Percentiles rank a stretch among this genome's conserved stretches.
These are phyloP conservation scores for Pythium grandisporangium DNA, from an alignment of 352 stramenopile species.

Conservation along the genomic window DNA sequence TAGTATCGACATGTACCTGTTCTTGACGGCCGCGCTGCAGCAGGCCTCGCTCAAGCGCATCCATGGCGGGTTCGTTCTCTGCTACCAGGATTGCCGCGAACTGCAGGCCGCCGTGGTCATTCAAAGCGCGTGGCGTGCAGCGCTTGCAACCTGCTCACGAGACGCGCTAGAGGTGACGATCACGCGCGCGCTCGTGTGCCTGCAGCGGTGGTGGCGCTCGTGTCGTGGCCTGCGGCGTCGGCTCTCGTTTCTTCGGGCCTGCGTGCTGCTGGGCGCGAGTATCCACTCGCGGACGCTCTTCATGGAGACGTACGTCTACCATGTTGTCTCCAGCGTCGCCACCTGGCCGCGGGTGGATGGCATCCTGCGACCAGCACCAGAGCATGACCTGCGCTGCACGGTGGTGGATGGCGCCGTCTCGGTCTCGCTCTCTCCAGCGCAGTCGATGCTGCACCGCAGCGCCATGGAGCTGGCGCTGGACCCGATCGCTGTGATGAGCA, in stretches of 20 bases:
- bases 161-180: conserved; percentile 44
- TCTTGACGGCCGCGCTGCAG: conserved; percentile 41
- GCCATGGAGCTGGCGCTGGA: conserved; percentile 1
- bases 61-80: conserved; percentile 31
- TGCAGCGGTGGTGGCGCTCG: conserved; percentile 68
- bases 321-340: conserved; percentile 16
- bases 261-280: conserved; percentile 33
- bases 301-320: conserved; percentile 52
- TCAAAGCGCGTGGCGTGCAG: conserved; percentile 45
- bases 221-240: conserved; percentile 27
- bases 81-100: conserved; percentile 40
- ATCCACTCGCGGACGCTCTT: conserved; percentile 62
- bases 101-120: conserved; percentile 36
- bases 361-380: conserved; percentile 22
- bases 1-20: conserved; percentile 75
- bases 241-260: conserved; percentile 36
- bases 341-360: conserved; percentile 23
- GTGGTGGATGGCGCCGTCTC: conserved; percentile 29
- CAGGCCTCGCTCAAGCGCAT: conserved; percentile 9
- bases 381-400: conserved; percentile 38
- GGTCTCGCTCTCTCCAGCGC: conserved; percentile 28
- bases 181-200: conserved; percentile 34
- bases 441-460: conserved; percentile 22
- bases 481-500: too few relatives aligned
- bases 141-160: conserved; percentile 21